Evolutionary conservation across 805 yeast genomes (phyloP).

Genomic region (Saccharomycopsis fodiens): DNA sequence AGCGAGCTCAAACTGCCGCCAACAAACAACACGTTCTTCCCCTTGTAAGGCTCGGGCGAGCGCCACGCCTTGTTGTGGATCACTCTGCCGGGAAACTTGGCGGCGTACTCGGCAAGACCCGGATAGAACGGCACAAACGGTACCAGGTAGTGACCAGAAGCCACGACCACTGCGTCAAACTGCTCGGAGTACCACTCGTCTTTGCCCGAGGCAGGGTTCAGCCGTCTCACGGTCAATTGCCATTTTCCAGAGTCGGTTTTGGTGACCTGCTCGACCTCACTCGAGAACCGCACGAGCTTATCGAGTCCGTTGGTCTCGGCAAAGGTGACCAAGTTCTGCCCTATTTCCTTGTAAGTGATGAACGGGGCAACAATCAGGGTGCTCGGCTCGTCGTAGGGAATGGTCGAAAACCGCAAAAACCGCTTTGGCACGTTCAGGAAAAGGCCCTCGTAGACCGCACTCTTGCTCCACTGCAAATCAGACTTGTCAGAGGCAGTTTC

Average conservation of each 20-base stretch:
- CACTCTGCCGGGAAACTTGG: conserved; percentile 33
- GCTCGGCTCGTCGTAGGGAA: conserved; percentile 19
- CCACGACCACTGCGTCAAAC: conserved; percentile 51
- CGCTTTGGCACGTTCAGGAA: conserved; percentile 34
- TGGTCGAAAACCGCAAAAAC: conserved; percentile 30
- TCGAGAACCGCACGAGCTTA: conserved; percentile 30
- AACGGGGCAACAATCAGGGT: conserved; percentile 30
- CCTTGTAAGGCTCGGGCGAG: conserved; percentile 31
- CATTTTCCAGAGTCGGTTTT: conserved; percentile 32
- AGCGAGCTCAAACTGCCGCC: conserved; percentile 38
- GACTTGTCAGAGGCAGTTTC: neutral
- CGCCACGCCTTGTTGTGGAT: conserved; percentile 29
- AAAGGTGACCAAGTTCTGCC: conserved; percentile 26
- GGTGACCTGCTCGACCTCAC: conserved; percentile 33
- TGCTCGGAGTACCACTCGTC: conserved; percentile 36
- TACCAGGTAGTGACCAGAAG: conserved; percentile 50
- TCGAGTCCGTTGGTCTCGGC: conserved; percentile 26
- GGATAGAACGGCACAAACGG: conserved; percentile 46
- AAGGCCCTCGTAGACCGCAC: conserved; percentile 32
- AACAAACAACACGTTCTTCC: conserved; percentile 34
- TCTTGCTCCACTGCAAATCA: conserved; percentile 30
- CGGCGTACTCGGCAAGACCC: conserved; percentile 39
- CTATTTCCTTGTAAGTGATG: conserved; percentile 31
- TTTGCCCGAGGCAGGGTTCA: conserved; percentile 22
- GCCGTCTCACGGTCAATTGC: conserved; percentile 28